Base-by-base conservation (phyloP, 805 yeast genomes). In the Priceomyces haplophilus region DNA sequence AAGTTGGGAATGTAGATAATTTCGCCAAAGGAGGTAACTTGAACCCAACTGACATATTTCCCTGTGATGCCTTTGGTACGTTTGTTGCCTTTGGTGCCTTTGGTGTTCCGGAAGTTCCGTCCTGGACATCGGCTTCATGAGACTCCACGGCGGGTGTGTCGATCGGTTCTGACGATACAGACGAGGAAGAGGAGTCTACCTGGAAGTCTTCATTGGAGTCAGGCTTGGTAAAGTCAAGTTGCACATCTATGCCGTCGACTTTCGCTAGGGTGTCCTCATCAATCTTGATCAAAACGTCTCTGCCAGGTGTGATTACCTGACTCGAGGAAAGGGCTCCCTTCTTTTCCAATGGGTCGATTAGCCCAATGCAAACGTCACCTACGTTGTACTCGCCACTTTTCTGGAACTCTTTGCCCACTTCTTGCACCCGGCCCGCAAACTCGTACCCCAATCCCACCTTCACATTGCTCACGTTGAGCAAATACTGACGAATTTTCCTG, bases 401-500 rank as follows among this genome's bases (percentile, higher is more conserved):
- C 16, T 53, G 55, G 25, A 67, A 52, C n/a, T 65, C 64, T 10
- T 59, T 54, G 7, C 91, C 91, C 16, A 81, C 78, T 21, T 73
- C 72, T 3, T 69, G 67, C 21, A 85, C 65, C 3, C 64, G 63
- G 17, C 95, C 95, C 18, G 80, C 65, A 58, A 76, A 85, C 49
- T 83, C 90, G 51, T 84, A 76, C 1, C 93, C 93, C 21, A 83
- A 58, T 6, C 90, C 89, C 7, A 70, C 55, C 49, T 79, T 74
- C 44, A 74, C 77, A 32, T 79, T 76, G 30, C 78, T 73, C 40
- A 78, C 60, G 47, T 80, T 77, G 19, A 71, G 59, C 13, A 70
- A 56, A 52, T 79, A 81, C 31, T 79, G 73, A 53, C 79, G 77
- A 54, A 78, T 68, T 40, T 83, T 76, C 44, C 81, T 73, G 50